Evolutionary conservation across 306 rosid genomes (phyloP), one percentile per base, ranked within the genome.

Genomic region (Inga oerstediana): DNA sequence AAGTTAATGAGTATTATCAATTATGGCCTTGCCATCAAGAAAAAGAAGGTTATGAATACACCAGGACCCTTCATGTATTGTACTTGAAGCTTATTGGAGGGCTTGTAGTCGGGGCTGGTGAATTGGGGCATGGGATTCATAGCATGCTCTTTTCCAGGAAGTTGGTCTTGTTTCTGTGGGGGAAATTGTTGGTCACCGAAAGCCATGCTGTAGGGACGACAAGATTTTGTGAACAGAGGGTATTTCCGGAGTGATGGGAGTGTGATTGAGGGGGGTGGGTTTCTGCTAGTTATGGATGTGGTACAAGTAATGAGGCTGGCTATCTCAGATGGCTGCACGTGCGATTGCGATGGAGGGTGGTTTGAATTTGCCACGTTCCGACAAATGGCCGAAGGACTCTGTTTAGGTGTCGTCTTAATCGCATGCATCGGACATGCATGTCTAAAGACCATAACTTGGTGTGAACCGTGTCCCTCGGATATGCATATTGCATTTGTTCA

Each of bases 111-210:
- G 0, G 93, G 84, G 78, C 64, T 66, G 37, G 86, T 67, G 85
- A 89, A 93, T 71, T 93, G 93, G 5, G 98, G 98, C 67, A 35
- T 83, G 61, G 98, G 98, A 67, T 95, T 79, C 98, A 93, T 89
- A 48, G 0, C 88, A 75, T 92, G 92, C 77, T 95, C 93, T 89
- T 92, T 91, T 48, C 98, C 95, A 3, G 97, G 98, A n/a, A 87
- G 95, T 27, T 83, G 39, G 4, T 82, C 62, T 88, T 93, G 98
- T 79, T 80, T 89, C 85, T 93, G 97, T 9, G 86, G 83, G 17
- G 98, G 97, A 11, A 92, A 89, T 0, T 86, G 66, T 39, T 76
- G 77, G 8, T 86, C 91, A 27, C 79, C 74, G 16, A 95, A 92
- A 86, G 94, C 94, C 98, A 95, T 93, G 80, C 81, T 46, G 90